phyloP scores from a whole-genome alignment of 2,329 filamentous ascomycete species.

The Cladophialophora chaetospira region DNA sequence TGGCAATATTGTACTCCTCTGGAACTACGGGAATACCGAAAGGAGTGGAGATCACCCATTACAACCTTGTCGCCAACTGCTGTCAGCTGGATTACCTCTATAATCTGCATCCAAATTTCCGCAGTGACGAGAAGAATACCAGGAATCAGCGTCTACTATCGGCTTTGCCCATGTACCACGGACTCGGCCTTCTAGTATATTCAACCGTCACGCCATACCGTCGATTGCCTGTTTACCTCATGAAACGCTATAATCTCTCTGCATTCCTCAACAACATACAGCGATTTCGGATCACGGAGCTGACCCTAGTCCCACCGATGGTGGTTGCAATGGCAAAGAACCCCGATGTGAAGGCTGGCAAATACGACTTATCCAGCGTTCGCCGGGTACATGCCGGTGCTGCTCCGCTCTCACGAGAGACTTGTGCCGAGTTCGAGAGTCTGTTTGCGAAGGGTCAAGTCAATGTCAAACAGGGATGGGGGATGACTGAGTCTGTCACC shows the following conservation, averaged over 20 bases:
- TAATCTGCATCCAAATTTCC: conserved; percentile 6
- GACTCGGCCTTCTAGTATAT: not conserved
- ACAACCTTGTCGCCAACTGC: conserved; percentile 52
- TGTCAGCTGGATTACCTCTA: conserved; percentile 21
- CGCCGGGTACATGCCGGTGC: not conserved
- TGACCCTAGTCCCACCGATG: conserved; percentile 51
- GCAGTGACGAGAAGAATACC: not conserved
- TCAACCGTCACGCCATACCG: conserved; percentile 58
- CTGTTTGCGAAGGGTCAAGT: conserved; percentile 32
- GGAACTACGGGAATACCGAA: conserved; percentile 57
- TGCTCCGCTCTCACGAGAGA: not conserved
- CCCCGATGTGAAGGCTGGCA: conserved; percentile 50
- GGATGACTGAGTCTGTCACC: conserved; percentile 71
- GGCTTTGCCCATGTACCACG: conserved; percentile 17
- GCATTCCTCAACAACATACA: conserved; percentile 43
- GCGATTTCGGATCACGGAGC: conserved; percentile 52
- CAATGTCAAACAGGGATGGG: conserved; percentile 66
- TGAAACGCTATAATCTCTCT: conserved; percentile 41
- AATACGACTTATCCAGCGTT: conserved; percentile 67
- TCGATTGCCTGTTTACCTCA: conserved; percentile 65
- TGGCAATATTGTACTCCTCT: conserved; percentile 54
- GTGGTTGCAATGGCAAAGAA: conserved; percentile 36
- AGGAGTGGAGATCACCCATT: conserved; percentile 53
- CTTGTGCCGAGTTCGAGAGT: not conserved
- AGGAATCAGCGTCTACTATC: not conserved